Evolutionary conservation across 805 yeast genomes (phyloP), one percentile per base, ranked within the genome.

Genomic region (Saccharomyces eubayanus): DNA sequence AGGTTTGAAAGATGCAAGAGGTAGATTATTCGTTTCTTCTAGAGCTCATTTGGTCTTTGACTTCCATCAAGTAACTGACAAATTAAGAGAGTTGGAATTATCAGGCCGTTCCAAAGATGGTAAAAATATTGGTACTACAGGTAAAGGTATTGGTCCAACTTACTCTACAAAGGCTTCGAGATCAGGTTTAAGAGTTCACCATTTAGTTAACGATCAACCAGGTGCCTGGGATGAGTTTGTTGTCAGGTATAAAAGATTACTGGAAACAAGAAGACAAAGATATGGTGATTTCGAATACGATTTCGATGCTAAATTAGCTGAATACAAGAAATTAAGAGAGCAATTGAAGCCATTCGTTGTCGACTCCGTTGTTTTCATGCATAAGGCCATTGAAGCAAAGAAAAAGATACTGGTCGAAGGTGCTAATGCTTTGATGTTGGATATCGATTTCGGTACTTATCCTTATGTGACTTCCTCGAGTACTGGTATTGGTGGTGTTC

Each of bases 131-230:
- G 99, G 99, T 63, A 94, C 99, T 58, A 94, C 99, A 36, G 97
- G 98, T 69, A 94, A 94, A 71, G 99, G 99, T 74, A 94, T 94
- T 66, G 99, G 99, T 55, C 99, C 99, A 64, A 87, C 99, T 47
- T 94, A 94, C 72, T 85, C 97, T 28, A 90, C 99, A 59, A 94
- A 94, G 77, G 96, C 96, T 51, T 86, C 96, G 14, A 85, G 99
- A 75, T 89, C 97, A 21, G 99, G 99, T 68, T 78, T 94, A 63
- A 83, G 99, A 74, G 95, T 94, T 53, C 99, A 94, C 75, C 98
- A 94, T 77, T 80, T 94, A 66, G 94, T 90, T 45, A 83, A 87
- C 61, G 87, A 87, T 63, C 91, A 87, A 67, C 91, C 90, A 14
- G 91, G 83, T 58, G 88, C 96, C 14, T 94, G 98, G 98, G 87